Base-by-base conservation (phyloP, 495 filamentous ascomycete species). In the Neurospora intermedia region DNA sequence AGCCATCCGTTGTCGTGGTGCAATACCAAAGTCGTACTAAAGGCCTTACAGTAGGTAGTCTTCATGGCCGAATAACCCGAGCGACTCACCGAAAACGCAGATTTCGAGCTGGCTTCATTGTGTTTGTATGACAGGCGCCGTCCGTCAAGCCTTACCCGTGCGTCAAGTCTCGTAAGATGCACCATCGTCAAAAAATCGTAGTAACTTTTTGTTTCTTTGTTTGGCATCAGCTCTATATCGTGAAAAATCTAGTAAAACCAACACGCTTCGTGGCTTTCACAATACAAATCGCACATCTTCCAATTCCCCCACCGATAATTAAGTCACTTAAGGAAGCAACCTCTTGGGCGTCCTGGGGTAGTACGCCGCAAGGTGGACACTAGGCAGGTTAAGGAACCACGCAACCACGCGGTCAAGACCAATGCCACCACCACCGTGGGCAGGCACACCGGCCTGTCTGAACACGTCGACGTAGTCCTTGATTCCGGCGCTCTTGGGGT, bases 381-480 rank as follows among this genome's bases (percentile, higher is more conserved):
- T 93, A 3, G 92, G 92, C 83, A 97, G 75, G 45, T 91, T 91
- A 79, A 97, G 83, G 83, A 91, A 97, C 86, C 93, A 93, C 79
- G 93, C 93, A 72, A 97, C 92, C 71, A 97, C 92, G 70, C 94
- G 85, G 85, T 97, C 94, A 77, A 97, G 81, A 7, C 94, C 94
- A 75, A 97, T 88, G 74, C 93, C 93, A 78, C 92, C 94, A 77
- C 94, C 94, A 18, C 90, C 94, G 81, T 97, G 94, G 38, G 91
- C 91, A 69, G 92, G 86, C 3, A 87, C 86, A 40, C 87, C 94
- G 0, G 91, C 93, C 76, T 90, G 89, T 72, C 87, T 85, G 85
- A 97, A 97, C 66, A 92, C 89, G 76, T 92, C 88, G 42, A 95
- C 87, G 80, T 97, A 97, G 78, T 66, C 54, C 54, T 66, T 90